phyloP scores from a whole-genome alignment of 805 yeast species.

The Blastobotrys chiropterorum region DNA sequence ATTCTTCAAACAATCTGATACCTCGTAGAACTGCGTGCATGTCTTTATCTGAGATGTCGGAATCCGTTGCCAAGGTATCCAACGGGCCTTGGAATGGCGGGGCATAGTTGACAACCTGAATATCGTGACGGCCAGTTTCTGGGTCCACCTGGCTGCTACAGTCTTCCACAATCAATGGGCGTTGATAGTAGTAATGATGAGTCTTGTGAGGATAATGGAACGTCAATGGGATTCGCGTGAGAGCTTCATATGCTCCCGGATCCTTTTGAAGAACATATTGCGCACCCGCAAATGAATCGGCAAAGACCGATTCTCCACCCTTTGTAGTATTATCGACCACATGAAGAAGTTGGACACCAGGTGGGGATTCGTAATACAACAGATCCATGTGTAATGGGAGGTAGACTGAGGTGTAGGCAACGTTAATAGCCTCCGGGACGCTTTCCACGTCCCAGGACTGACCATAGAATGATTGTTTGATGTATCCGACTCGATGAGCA shows the following conservation, averaged over 20 bases:
- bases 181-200: conserved; percentile 52
- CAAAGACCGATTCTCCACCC: conserved; percentile 67
- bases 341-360: conserved; percentile 69
- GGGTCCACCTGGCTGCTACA: conserved; percentile 14
- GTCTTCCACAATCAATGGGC: conserved; percentile 60
- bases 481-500: conserved; percentile 56
- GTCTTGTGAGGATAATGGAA: conserved; percentile 61
- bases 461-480: conserved; percentile 68
- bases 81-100: conserved; percentile 83
- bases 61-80: conserved; percentile 36
- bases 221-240: conserved; percentile 57
- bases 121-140: conserved; percentile 29
- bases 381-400: conserved; percentile 76
- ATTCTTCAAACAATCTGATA: conserved; percentile 51
- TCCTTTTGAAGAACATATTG: conserved; percentile 47
- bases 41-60: conserved; percentile 34
- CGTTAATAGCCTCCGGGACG: conserved; percentile 50
- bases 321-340: conserved; percentile 37
- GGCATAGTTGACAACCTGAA: conserved; percentile 62
- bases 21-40: conserved; percentile 57
- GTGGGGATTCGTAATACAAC: conserved; percentile 72
- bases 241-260: conserved; percentile 56
- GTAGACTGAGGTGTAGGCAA: conserved; percentile 59
- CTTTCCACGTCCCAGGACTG: conserved; percentile 60
- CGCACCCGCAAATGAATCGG: conserved; percentile 66